Evolutionary conservation across 257 asterid genomes (phyloP).

Genomic region (Fraxinus excelsior): DNA sequence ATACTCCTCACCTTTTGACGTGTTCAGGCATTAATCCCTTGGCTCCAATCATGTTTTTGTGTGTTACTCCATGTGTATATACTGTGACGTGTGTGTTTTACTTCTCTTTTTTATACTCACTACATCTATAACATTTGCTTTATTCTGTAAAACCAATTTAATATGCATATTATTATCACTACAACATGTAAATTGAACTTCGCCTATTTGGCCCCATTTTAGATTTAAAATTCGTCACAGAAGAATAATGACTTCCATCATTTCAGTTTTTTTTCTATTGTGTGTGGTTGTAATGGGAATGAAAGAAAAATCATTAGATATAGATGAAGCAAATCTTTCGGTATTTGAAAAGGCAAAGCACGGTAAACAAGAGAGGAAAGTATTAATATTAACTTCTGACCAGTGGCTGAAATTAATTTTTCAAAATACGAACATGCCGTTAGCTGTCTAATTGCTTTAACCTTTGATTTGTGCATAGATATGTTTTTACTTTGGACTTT

Average conservation of each 20-base stretch:
- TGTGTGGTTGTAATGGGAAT: neutral
- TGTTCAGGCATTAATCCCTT: neutral
- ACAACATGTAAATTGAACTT: neutral
- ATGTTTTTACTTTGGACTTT: slow-evolving; percentile 3
- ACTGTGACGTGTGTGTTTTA: neutral
- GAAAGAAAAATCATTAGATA: neutral
- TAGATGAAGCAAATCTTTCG: neutral
- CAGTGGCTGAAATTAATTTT: neutral
- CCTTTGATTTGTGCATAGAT: neutral
- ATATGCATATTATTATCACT: neutral
- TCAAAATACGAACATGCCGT: neutral
- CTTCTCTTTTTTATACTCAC: neutral
- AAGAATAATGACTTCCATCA: neutral
- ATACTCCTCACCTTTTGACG: neutral
- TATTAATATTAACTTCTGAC: neutral
- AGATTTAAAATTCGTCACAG: neutral
- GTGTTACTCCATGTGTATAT: neutral
- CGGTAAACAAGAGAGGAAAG: neutral
- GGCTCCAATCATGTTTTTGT: neutral
- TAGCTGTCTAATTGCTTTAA: neutral
- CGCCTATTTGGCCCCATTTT: neutral
- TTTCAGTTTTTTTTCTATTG: neutral
- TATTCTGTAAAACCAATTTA: neutral
- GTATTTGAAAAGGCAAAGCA: neutral
- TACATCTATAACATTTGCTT: neutral